Evolutionary conservation across 306 rosid species (phyloP).

Genomic region (apple (Malus domestica)): ASM211411v1 NC_041798.1:11903501-11904000

Average conservation of each 20-base stretch:
- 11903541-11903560: constrained; percentile 73
- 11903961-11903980: constrained; percentile 35
- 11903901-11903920: constrained; percentile 56
- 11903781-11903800: constrained; percentile 79
- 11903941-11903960: constrained; percentile 59
- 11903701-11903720: constrained; percentile 68
- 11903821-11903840: constrained; percentile 50
- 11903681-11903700: constrained; percentile 76
- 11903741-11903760: constrained; percentile 42
- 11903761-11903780: constrained; percentile 50
- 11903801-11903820: constrained; percentile 46
- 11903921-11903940: constrained; percentile 47
- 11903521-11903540: constrained; percentile 48
- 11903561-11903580: constrained; percentile 47
- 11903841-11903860: constrained; percentile 41
- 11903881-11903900: constrained; percentile 60
- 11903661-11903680: constrained; percentile 43
- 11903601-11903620: constrained; percentile 78
- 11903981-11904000: constrained; percentile 59
- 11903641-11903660: constrained; percentile 29
- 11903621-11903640: constrained; percentile 48
- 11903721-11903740: constrained; percentile 51
- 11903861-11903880: constrained; percentile 48
- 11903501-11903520: constrained; percentile 42
- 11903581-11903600: constrained; percentile 52